Percentiles rank a stretch among this genome's conserved stretches.
These are phyloP conservation scores for Boechera retrofracta DNA, from an alignment of 345 rosid genomes.

Conservation along the genomic window DNA sequence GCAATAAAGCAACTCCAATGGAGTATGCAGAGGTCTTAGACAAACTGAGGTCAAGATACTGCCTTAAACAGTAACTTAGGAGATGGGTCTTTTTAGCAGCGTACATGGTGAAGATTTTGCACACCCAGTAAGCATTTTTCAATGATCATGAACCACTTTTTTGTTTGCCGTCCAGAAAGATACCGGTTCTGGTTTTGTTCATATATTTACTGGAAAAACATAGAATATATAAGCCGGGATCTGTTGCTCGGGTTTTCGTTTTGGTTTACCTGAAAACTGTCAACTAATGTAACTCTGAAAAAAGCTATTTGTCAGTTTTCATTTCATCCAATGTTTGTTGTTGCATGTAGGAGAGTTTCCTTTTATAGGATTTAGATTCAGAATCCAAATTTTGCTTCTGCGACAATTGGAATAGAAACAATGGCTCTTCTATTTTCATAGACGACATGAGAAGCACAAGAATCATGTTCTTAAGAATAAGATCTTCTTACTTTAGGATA, in stretches of 20 bases:
- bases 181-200: conserved; percentile 19
- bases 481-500: conserved; percentile 26
- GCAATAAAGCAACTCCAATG: conserved; percentile 63
- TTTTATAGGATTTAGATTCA: background rate
- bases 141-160: conserved; percentile 4
- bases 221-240: background rate
- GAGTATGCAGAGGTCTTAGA: conserved; percentile 69
- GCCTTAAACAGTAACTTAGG: conserved; percentile 48
- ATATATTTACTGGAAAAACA: background rate
- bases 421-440: background rate
- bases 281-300: background rate
- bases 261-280: conserved; percentile 3
- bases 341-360: background rate
- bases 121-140: conserved; percentile 6
- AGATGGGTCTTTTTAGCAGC: conserved; percentile 9
- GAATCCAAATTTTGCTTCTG: background rate
- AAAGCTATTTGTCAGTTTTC: conserved; percentile 3
- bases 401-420: conserved; percentile 20
- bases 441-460: background rate
- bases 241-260: background rate
- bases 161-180: background rate
- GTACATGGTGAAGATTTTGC: conserved; percentile 30
- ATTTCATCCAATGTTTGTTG: background rate
- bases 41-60: conserved; percentile 57
- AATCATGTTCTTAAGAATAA: conserved; percentile 21